A percentile compares a stretch with the other conserved stretches of the same genome.
Evolutionary conservation across 305 asterid genomes (phyloP).

Genomic region (Plantago coronopus): DNA sequence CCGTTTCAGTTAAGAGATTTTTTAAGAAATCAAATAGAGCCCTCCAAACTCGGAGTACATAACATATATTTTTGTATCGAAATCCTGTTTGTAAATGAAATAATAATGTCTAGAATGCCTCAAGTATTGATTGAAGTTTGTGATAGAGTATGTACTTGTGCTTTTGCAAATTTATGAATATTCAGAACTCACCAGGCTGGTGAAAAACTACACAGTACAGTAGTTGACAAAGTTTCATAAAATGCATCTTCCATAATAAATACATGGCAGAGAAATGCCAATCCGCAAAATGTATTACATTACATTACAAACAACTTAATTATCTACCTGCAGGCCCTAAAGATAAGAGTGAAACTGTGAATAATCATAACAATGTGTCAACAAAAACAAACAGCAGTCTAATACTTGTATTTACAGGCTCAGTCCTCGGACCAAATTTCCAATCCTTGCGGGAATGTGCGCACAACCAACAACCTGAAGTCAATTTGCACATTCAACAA

Average conservation of each 20-base stretch:
- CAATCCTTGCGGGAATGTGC: slow-evolving; percentile 1
- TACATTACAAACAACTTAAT: slow-evolving; percentile 1
- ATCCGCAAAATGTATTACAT: slow-evolving; percentile 3
- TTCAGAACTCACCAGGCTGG: too few species aligned
- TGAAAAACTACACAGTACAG: too few species aligned
- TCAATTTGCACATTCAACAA: background rate
- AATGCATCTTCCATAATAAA: background rate
- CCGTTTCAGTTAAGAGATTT: too few species aligned
- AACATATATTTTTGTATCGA: too few species aligned
- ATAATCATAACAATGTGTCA: background rate
- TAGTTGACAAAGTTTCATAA: background rate
- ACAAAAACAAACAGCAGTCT: background rate
- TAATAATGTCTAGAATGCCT: too few species aligned
- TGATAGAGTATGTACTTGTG: too few species aligned
- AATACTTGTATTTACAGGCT: slow-evolving; percentile 1
- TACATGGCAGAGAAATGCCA: slow-evolving; percentile 1
- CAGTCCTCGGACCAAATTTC: slow-evolving; percentile 2
- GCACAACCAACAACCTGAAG: slow-evolving; percentile 8
- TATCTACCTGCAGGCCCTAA: slow-evolving; percentile 13
- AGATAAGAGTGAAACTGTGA: background rate
- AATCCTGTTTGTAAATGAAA: too few species aligned
- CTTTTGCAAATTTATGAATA: too few species aligned
- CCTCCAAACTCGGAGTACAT: too few species aligned
- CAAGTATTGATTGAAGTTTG: too few species aligned
- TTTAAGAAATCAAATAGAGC: too few species aligned